phyloP scores from a whole-genome alignment of 345 rosid species.

The Toxicodendron radicans region DNA sequence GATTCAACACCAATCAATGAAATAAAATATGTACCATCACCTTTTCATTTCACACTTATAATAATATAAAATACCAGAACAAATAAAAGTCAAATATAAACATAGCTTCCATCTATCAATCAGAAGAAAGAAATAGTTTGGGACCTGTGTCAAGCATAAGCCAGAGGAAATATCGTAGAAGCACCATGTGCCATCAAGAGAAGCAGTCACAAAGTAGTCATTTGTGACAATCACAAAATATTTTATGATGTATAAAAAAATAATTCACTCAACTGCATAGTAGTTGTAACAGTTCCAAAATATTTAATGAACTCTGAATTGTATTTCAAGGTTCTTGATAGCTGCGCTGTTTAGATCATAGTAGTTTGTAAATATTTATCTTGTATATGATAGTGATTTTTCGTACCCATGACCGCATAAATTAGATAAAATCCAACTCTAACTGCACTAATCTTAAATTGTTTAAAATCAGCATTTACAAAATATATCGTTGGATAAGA shows the following conservation, averaged over 20 bases:
- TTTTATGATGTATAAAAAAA: neutral
- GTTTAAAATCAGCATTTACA: neutral
- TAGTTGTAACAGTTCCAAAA: neutral
- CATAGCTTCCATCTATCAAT: neutral
- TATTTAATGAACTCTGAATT: neutral
- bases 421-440: neutral
- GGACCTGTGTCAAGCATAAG: constrained; percentile 84
- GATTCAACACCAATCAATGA: neutral
- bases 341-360: too few relatives aligned
- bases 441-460: too few relatives aligned
- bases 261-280: neutral
- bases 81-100: neutral
- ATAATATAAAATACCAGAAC: neutral
- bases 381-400: too few relatives aligned
- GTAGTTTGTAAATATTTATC: too few relatives aligned
- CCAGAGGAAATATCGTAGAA: constrained; percentile 92
- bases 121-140: constrained; percentile 4
- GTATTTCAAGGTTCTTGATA: too few relatives aligned
- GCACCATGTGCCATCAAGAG: constrained; percentile 93
- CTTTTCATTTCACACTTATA: neutral
- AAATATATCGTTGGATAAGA: neutral
- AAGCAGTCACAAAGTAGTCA: constrained; percentile 92
- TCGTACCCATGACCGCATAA: neutral
- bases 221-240: constrained; percentile 63
- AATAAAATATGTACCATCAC: neutral